Evolutionary conservation across 345 rosid genomes (phyloP).

Genomic region (Leavenworthia alabamica): DNA sequence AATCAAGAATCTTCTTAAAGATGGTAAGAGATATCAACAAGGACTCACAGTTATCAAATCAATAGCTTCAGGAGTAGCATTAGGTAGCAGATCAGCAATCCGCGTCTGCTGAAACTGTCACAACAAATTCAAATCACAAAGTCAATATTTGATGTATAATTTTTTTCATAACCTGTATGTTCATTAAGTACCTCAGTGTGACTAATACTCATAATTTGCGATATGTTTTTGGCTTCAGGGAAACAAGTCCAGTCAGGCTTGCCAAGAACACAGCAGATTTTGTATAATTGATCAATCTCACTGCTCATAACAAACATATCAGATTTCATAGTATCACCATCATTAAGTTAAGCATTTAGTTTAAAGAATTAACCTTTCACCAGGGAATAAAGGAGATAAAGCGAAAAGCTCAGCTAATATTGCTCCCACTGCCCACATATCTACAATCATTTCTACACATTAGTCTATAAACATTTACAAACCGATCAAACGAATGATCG

Average conservation of each 20-base stretch:
- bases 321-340: neutral
- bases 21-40: neutral
- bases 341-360: neutral
- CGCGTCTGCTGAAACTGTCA: slow-evolving; percentile 56
- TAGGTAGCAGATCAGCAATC: slow-evolving; percentile 59
- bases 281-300: slow-evolving; percentile 85
- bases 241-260: slow-evolving; percentile 65
- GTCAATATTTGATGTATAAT: neutral
- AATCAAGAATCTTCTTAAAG: neutral
- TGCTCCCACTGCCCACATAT: slow-evolving; percentile 99
- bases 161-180: neutral
- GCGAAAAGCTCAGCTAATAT: slow-evolving; percentile 90
- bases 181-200: slow-evolving; percentile 46
- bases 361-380: slow-evolving; percentile 61
- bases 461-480: slow-evolving; percentile 10
- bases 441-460: slow-evolving; percentile 33
- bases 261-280: slow-evolving; percentile 82
- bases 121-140: neutral
- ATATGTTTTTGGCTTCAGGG: slow-evolving; percentile 63
- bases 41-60: slow-evolving; percentile 67
- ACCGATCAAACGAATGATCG: neutral
- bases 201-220: slow-evolving; percentile 52
- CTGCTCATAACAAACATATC: slow-evolving; percentile 49
- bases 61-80: slow-evolving; percentile 76
- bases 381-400: slow-evolving; percentile 79